Evolutionary conservation across 176 grass and related monocot genomes (phyloP), one percentile per base, ranked within the genome.

Genomic region (Ensete ventricosum): DNA sequence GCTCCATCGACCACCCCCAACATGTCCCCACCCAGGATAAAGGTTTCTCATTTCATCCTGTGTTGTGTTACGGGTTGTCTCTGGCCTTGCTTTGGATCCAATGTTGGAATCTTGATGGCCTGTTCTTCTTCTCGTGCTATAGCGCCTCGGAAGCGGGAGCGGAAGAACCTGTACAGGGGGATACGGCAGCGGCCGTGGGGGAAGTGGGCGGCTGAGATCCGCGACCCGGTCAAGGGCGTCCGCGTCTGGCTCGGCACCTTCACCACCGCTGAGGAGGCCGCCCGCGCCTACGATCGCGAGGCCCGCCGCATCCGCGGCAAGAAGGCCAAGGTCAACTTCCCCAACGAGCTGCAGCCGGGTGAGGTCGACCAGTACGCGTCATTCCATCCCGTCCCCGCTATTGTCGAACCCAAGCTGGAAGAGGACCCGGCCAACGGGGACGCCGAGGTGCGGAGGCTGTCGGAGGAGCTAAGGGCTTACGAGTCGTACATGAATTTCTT

Each of bases 171-270:
- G 59, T 96, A 90, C 76, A 76, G 93, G 52, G 93, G 93, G 23
- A 92, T 96, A 58, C 89, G 93, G 55, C 89, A 73, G 2, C 60
- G 84, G n/a, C 84, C 84, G 50, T 86, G 84, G 84, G 84, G 84
- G 22, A 86, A 86, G 72, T 86, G 84, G 84, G 84, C 84, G 13
- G 84, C 84, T 2, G 84, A 86, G 79, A 85, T 85, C 50, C 83
- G 83, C 1, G 83, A 85, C 73, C 83, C 83, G 3, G 68, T 91
- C 16, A 96, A 96, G 80, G 92, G 92, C 58, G 92, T 96, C 48
- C 89, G 92, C 62, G 92, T 96, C 54, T 96, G 92, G 92, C 92
- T 96, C 59, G 93, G 93, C 69, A 96, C 93, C 62, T 96, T 88
- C 76, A 73, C 59, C 11, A 81, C 93, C 17, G 89, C 93, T 66